phyloP scores from a whole-genome alignment of 768 basidiomycete genomes.

The Kwoniella sp. region DNA sequence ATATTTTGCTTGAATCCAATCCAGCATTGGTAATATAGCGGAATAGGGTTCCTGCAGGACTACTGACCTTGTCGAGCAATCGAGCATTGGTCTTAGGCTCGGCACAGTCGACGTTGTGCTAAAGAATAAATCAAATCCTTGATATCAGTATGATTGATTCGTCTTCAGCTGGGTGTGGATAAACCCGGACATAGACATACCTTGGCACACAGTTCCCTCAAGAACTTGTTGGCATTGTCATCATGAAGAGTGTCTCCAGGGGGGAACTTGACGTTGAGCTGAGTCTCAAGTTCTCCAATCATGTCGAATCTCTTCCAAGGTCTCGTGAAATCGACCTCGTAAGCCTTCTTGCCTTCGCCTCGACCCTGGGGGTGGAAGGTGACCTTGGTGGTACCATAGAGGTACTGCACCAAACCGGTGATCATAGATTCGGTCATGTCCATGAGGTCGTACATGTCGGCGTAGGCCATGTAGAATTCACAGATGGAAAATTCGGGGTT shows the following conservation, averaged over 20 bases:
- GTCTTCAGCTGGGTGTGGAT: too few species aligned
- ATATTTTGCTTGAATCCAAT: not conserved
- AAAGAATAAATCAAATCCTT: not conserved
- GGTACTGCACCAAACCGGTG: slow-evolving; percentile 83
- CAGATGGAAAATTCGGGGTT: slow-evolving; percentile 99
- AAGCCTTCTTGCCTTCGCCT: slow-evolving; percentile 63
- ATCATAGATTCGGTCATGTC: slow-evolving; percentile 90
- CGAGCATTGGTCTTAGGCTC: slow-evolving; percentile 95
- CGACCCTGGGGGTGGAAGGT: slow-evolving; percentile 92
- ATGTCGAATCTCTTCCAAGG: slow-evolving; percentile 99
- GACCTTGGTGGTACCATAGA: slow-evolving; percentile 71
- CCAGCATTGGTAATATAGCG: not conserved
- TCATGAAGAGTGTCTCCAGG: slow-evolving; percentile 87
- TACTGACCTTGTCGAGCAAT: slow-evolving; percentile 82
- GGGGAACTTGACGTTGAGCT: slow-evolving; percentile 88
- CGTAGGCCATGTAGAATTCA: slow-evolving; percentile 99
- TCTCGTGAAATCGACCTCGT: slow-evolving; percentile 80
- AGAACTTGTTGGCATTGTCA: slow-evolving; percentile 81
- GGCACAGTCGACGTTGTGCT: slow-evolving; percentile 95
- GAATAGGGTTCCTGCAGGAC: not conserved
- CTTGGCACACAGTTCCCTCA: slow-evolving; percentile 81
- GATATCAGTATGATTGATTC: not conserved
- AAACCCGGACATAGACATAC: slow-evolving; percentile 57
- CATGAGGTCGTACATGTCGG: slow-evolving; percentile 98
- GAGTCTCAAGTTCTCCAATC: slow-evolving; percentile 94